phyloP scores from a whole-genome alignment of 2,329 filamentous ascomycete species.

The Tothia fuscella region DNA sequence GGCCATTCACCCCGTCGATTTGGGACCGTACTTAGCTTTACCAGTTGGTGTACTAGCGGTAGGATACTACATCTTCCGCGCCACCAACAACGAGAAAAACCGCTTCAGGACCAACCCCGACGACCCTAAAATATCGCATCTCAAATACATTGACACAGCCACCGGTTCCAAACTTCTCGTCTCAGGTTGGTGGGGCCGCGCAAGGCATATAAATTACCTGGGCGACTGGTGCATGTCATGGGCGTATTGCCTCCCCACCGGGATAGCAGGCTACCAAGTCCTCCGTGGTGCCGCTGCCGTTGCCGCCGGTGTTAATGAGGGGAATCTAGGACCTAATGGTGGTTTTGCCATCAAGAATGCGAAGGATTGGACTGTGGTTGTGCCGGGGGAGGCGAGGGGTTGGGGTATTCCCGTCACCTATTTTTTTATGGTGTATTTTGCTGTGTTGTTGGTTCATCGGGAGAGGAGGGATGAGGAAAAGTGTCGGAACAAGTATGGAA shows the following conservation, averaged over 20 bases:
- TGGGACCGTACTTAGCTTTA: constrained; percentile 55
- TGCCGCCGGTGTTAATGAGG: constrained; percentile 21
- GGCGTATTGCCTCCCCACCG: constrained; percentile 81
- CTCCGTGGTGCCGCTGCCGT: constrained; percentile 40
- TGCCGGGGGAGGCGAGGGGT: constrained; percentile 61
- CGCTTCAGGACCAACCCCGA: constrained; percentile 77
- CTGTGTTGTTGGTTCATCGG: constrained; percentile 71
- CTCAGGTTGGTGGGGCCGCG: constrained; percentile 86
- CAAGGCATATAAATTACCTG: constrained; percentile 90
- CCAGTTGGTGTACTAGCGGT: constrained; percentile 51
- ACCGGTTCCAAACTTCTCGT: constrained; percentile 69
- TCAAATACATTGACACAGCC: constrained; percentile 77
- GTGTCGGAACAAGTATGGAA: constrained; percentile 81
- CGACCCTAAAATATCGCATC: constrained; percentile 65
- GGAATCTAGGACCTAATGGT: constrained; percentile 30
- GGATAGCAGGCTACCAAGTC: constrained; percentile 58
- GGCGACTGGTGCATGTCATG: constrained; percentile 92
- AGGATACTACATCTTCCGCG: constrained; percentile 87
- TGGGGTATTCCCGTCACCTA: constrained; percentile 86
- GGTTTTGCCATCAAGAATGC: constrained; percentile 41
- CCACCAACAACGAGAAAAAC: constrained; percentile 93
- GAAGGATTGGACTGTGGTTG: constrained; percentile 49
- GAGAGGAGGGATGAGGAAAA: constrained; percentile 83
- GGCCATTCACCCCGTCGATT: constrained; percentile 65
- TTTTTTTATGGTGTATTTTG: constrained; percentile 92